Evolutionary conservation across 2,329 filamentous ascomycete species (phyloP), one percentile per base, ranked within the genome.

Genomic region (Madurella mycetomatis): DNA sequence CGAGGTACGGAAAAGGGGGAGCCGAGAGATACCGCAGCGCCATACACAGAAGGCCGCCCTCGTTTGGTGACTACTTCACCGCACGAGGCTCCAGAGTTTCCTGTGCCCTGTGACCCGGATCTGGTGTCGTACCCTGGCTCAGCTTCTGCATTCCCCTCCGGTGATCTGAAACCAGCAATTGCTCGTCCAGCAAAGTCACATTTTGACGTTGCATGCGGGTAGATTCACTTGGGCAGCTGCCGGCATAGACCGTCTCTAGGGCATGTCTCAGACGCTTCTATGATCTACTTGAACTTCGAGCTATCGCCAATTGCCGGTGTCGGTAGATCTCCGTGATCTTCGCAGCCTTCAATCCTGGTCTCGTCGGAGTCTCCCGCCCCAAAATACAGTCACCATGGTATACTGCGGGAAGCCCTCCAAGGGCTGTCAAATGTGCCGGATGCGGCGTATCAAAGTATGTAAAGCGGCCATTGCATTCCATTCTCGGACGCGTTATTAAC

Each of bases 361-460:
- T 25, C 25, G 25, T 25, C 25, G 4, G 7, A 7, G 25, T 25
- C 25, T 25, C 25, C 25, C 25, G 25, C 7, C 25, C 57, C 42
- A 54, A 68, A 32, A 17, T 32, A 32, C 11, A 31, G 4, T 9
- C 37, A 18, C 55, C 60, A 86, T 85, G 83, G 83, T 85, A 12
- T 86, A 85, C 63, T 83, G 80, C 57, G 83, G 83, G 41, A 85
- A 84, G 70, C 81, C 84, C 64, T 86, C 83, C 1, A 73, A 77
- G 71, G 86, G 85, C 63, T 90, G 86, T 64, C 85, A 87, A 72
- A 88, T 86, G 81, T 90, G 86, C 68, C 81, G 86, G 67, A 86
- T 80, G 37, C 78, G 86, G 60, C 79, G 86, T 62, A 89, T 90
- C 66, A 89, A 89, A 79, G 86, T 87, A 76, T 59, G 25, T 25